phyloP scores from a whole-genome alignment of 164 flowering plant species.

The Macadamia tetraphylla region DNA sequence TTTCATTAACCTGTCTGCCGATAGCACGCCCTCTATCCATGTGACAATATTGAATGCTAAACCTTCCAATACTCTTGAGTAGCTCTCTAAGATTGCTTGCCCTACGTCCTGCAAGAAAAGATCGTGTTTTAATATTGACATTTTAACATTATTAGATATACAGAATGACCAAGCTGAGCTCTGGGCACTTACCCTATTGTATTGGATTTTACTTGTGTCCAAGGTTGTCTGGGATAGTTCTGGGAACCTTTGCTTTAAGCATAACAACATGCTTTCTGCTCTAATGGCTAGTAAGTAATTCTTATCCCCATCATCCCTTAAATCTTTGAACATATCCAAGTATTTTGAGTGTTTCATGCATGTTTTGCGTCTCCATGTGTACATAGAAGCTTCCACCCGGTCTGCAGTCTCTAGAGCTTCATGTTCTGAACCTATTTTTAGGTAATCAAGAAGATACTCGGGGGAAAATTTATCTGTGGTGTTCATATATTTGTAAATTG shows the following conservation, averaged over 20 bases:
- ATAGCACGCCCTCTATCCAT: constrained; percentile 85
- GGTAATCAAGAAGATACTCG: constrained; percentile 58
- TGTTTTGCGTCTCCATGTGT: constrained; percentile 89
- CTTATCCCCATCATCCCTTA: constrained; percentile 68
- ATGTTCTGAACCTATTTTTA: constrained; percentile 72
- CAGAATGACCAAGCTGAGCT: background rate
- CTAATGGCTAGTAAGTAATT: constrained; percentile 65
- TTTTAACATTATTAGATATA: background rate
- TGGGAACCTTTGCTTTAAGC: constrained; percentile 83
- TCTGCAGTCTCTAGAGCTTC: constrained; percentile 96
- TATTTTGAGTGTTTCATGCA: constrained; percentile 56
- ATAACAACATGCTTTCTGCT: constrained; percentile 65
- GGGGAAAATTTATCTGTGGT: constrained; percentile 62
- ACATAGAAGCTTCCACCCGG: constrained; percentile 82
- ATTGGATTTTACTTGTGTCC: constrained; percentile 87
- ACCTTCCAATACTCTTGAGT: constrained; percentile 94
- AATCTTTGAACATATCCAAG: constrained; percentile 78
- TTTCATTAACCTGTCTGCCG: constrained; percentile 46
- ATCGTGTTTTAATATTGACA: background rate
- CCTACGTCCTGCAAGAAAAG: constrained; percentile 80
- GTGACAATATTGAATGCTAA: constrained; percentile 87
- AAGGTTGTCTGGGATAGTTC: constrained; percentile 83
- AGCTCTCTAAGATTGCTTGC: constrained; percentile 86
- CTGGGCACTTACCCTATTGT: constrained; percentile 50
- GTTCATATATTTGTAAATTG: constrained; percentile 57